Evolutionary conservation across 176 grass and related monocot species (phyloP).

Genomic region (Carex scoparia): DNA sequence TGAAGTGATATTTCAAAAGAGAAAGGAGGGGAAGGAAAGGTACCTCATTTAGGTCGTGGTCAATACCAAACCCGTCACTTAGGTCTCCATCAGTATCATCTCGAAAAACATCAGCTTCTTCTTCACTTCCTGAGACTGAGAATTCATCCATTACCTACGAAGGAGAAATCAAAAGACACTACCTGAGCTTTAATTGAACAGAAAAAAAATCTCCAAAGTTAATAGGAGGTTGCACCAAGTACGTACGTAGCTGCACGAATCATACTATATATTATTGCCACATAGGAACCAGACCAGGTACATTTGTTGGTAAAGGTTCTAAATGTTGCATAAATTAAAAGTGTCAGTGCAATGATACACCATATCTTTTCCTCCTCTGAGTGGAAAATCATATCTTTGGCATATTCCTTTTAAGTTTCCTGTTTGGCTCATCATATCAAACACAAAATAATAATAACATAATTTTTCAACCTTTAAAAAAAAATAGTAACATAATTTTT

Average conservation of each 20-base stretch:
- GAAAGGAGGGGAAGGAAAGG: background rate
- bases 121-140: conserved; percentile 68
- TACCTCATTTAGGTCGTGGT: conserved; percentile 55
- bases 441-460: background rate
- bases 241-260: background rate
- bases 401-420: background rate
- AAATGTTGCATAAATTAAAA: background rate
- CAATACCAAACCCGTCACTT: conserved; percentile 39
- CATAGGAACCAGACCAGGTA: background rate
- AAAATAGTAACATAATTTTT: background rate
- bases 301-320: background rate
- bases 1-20: background rate
- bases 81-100: conserved; percentile 81
- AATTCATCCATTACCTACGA: conserved; percentile 60
- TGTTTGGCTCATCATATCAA: background rate
- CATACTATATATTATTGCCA: background rate
- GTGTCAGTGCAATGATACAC: background rate
- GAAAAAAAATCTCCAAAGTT: background rate
- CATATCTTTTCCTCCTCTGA: background rate
- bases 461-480: background rate
- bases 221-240: background rate
- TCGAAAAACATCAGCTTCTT: conserved; percentile 54
- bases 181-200: background rate
- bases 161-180: background rate
- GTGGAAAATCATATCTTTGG: background rate